Base-by-base conservation (phyloP, 108 stramenopile species). In the Pinguiococcus pyrenoidosus region DNA sequence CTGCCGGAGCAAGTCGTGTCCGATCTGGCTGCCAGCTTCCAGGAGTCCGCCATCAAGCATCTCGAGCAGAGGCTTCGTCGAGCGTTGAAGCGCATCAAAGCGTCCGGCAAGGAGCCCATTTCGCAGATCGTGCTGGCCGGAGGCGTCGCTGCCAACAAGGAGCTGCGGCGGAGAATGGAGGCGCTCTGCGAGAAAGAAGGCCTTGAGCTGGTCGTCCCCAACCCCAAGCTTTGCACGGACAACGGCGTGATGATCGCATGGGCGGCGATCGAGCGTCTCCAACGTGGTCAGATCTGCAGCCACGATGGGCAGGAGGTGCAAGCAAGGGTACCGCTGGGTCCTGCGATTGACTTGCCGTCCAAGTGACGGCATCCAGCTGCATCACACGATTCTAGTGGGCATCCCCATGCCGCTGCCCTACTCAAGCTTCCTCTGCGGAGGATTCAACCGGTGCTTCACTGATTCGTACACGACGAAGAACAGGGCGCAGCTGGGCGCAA, bases 81-180 rank as follows among this genome's bases (percentile, higher is more conserved):
- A 12, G 87, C 88, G 6, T 85, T 93, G 73, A 64, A 59, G 72
- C 48, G 73, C 79, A 42, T 42, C 40, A 14, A 69, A 70, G 29
- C 49, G 17, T 28, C 1, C 22, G 6, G n/a, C 18, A 42, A 21
- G 40, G n/a, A n/a, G 20, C 10, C 26, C 10, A 14, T 6, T 8
- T 14, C 7, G 46, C 17, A 29, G 65, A 70, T 96, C 12, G 91
- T 87, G n/a, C 72, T 96, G 0, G 94, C 91, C 38, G 94, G 94
- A 3, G 94, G 94, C 18, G 94, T 96, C 12, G 94, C 94, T 13
- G 89, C 94, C 20, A 96, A 96, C 57, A 62, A 57, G 50, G 87
- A 85, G 53, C 58, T 92, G 14, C 72, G 94, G 29, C 51, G 56
- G 18, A 73, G 88, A 23, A 44, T 89, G 51, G 62, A 78, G 23